Conservation (phyloP, 371 early-diverging fungal genomes). For the Actinomortierella wolfii region DNA sequence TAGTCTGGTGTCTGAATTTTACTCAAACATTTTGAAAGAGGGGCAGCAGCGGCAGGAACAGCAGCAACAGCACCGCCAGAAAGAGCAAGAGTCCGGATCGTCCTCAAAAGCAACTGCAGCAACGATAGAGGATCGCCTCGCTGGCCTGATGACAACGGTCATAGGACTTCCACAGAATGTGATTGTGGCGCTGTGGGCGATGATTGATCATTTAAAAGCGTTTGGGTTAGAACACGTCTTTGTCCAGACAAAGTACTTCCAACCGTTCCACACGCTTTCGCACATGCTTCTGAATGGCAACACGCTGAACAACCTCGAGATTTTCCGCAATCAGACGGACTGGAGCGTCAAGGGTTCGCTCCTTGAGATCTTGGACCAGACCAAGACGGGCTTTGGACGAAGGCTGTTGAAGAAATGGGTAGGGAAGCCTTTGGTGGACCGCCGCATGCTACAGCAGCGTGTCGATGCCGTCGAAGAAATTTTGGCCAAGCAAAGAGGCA, state of each 20-base stretch:
- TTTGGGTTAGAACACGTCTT: conserved; percentile 67
- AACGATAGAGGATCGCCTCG: conserved; percentile 12
- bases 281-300: conserved; percentile 81
- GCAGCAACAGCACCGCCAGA: conserved; percentile 1
- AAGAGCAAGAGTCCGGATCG: background rate
- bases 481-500: conserved; percentile 18
- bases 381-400: conserved; percentile 75
- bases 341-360: conserved; percentile 58
- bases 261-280: conserved; percentile 66
- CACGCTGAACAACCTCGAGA: conserved; percentile 76
- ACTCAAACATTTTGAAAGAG: conserved; percentile 40
- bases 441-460: conserved; percentile 67
- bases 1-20: conserved; percentile 58
- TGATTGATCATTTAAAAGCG: conserved; percentile 65
- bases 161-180: conserved; percentile 26
- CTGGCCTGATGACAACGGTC: conserved; percentile 38
- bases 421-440: conserved; percentile 69
- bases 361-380: conserved; percentile 70
- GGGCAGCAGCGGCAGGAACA: too few relatives aligned
- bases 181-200: conserved; percentile 53
- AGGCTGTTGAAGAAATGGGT: conserved; percentile 83
- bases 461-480: conserved; percentile 73
- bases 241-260: conserved; percentile 61
- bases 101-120: background rate
- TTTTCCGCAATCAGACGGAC: conserved; percentile 68